Conservation (phyloP, 2,329 filamentous ascomycete species). For the Berkeleyomyces basicola region DNA sequence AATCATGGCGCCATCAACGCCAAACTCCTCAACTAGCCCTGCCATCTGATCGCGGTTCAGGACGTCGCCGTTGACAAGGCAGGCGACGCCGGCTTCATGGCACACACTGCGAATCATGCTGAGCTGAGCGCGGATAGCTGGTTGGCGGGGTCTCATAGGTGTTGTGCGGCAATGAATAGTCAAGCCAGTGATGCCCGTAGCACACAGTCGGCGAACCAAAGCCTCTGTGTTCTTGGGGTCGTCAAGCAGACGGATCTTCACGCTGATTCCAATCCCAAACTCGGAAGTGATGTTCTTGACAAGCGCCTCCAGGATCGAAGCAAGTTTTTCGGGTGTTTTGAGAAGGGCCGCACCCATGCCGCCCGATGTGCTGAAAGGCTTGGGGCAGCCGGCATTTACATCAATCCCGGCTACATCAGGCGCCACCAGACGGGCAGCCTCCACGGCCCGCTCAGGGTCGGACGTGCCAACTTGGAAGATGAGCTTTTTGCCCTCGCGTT, state of each 20-base stretch:
- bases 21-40: constrained; percentile 56
- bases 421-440: constrained; percentile 71
- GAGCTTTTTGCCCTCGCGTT: constrained; percentile 53
- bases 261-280: constrained; percentile 81
- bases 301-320: constrained; percentile 65
- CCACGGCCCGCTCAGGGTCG: constrained; percentile 63
- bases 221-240: constrained; percentile 57
- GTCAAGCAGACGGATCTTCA: constrained; percentile 84
- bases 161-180: constrained; percentile 94
- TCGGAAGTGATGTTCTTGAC: constrained; percentile 61
- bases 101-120: constrained; percentile 71
- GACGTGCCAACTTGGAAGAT: constrained; percentile 91
- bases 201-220: constrained; percentile 61
- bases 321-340: constrained; percentile 66
- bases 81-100: constrained; percentile 70
- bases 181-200: constrained; percentile 78
- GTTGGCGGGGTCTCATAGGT: constrained; percentile 81
- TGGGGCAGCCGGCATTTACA: constrained; percentile 95
- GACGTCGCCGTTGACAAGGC: constrained; percentile 92
- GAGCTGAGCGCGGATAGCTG: constrained; percentile 72
- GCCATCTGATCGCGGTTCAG: constrained; percentile 55
- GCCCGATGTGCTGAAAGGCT: constrained; percentile 82
- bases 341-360: constrained; percentile 94
- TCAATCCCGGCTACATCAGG: constrained; percentile 85
- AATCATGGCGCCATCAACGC: constrained; percentile 94